Evolutionary conservation across 202 grass and related monocot genomes (phyloP).

Genomic region (Bolboschoenoplectus hybrid): DNA sequence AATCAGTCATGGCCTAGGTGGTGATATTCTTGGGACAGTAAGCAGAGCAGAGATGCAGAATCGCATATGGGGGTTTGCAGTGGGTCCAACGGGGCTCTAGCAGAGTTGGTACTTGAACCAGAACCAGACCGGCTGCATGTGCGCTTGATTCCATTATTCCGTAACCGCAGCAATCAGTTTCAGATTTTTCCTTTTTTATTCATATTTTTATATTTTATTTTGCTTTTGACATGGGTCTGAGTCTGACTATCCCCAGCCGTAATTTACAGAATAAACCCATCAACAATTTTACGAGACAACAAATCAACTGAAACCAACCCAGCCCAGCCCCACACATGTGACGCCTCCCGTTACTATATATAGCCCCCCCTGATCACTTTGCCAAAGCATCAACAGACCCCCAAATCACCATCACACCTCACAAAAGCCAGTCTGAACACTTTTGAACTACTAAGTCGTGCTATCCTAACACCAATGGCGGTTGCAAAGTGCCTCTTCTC

Average conservation of each 20-base stretch:
- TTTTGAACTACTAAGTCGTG: background rate
- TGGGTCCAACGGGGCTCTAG: background rate
- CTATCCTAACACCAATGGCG: slow-evolving; percentile 34
- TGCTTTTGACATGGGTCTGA: slow-evolving; percentile 21
- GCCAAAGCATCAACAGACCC: slow-evolving; percentile 21
- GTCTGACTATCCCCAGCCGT: background rate
- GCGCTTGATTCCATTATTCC: slow-evolving; percentile 48
- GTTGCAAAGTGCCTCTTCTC: slow-evolving; percentile 26
- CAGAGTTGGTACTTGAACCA: slow-evolving; percentile 36
- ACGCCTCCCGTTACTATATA: background rate
- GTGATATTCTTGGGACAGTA: background rate
- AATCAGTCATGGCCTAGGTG: too few relatives aligned
- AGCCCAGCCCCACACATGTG: slow-evolving; percentile 21
- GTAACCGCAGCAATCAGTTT: slow-evolving; percentile 32
- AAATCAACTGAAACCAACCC: slow-evolving; percentile 5
- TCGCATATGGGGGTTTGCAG: slow-evolving; percentile 23
- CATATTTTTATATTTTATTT: background rate
- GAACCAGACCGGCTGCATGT: slow-evolving; percentile 49
- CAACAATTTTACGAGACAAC: background rate
- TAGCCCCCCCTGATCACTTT: background rate
- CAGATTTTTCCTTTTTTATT: background rate
- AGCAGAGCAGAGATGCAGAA: background rate
- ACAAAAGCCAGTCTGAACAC: background rate
- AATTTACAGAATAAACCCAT: background rate
- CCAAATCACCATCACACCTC: slow-evolving; percentile 3